A percentile compares a stretch with the other conserved stretches of the same genome.
These are phyloP conservation scores for Coix lacrymajobi DNA, from an alignment of 176 grass and related monocot genomes.

Conservation along the genomic window DNA sequence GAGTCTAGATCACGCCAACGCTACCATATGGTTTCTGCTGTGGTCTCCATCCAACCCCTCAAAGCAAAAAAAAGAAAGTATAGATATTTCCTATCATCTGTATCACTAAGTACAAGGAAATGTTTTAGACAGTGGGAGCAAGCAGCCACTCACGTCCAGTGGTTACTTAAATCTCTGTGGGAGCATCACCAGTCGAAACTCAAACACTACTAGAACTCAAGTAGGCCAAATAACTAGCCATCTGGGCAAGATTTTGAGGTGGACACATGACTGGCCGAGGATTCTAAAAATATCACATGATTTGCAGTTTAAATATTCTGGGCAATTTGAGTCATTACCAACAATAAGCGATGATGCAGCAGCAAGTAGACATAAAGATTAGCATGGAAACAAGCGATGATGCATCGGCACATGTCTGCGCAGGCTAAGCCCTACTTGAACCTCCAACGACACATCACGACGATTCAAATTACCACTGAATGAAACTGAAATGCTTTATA, in stretches of 20 bases:
- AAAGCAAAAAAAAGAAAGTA: neutral
- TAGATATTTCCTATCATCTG: neutral
- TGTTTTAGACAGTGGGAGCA: neutral
- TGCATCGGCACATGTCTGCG: neutral
- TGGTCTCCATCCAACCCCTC: neutral
- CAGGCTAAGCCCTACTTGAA: neutral
- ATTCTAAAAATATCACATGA: neutral
- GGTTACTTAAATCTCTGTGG: neutral
- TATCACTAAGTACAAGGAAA: neutral
- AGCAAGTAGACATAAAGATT: neutral
- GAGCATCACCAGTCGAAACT: neutral
- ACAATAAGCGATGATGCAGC: neutral
- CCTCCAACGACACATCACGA: neutral
- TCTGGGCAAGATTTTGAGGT: neutral
- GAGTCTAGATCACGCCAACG: neutral
- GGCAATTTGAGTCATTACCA: neutral
- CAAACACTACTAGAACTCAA: neutral
- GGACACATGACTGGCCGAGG: neutral
- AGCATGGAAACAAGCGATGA: neutral
- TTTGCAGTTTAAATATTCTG: neutral
- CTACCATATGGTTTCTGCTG: neutral
- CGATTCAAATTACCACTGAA: neutral
- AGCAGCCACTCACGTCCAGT: neutral
- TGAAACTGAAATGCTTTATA: neutral
- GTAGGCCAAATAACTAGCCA: neutral